Base-by-base conservation (phyloP, 805 yeast genomes). In the Pichia californica region DNA sequence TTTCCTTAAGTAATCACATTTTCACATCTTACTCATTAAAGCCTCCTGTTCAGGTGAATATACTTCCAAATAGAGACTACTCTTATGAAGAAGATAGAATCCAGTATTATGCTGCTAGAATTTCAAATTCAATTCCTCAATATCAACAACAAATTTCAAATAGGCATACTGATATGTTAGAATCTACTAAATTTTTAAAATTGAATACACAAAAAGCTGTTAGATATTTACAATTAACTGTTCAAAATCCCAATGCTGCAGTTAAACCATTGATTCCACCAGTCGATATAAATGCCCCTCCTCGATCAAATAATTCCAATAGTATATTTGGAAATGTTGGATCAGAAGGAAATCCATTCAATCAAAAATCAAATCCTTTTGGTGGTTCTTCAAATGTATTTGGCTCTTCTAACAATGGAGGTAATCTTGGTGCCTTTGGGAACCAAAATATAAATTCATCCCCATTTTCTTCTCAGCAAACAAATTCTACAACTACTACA, bases 61-160 rank as follows among this genome's bases (percentile, higher is more conserved):
- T 79, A 33, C 73, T 78, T 8, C 50, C 61, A 3, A 75, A 71
- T 1, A 61, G 84, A 52, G 83, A 79, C 47, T 55, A 70, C 19
- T 76, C 82, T 0, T 63, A 61, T 19, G 83, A 77, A 46, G 83
- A 79, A 51, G 59, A 67, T 16, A 59, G 83, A 43, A 59, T 70
- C 40, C 69, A 70, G 47, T 75, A 62, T 46, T 59, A 64, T 48
- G 68, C 69, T 40, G 76, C 81, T 0, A 61, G 54, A 36, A 53
- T 60, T 4, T 55, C 56, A 14, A 70, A 70, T 44, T 54, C 55
- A 0, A 20, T 71, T 1, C 57, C 64, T 0, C 66, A 64, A 14
- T 74, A 69, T 49, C 71, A 69, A 34, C 59, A 61, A 14, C 66
- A 66, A 39, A 51, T 76, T 32, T 51, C 52, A 2, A 66, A 70